These are phyloP conservation scores for Clarireedia hainanense DNA, from an alignment of 2,329 filamentous ascomycete genomes.

Conservation along the genomic window DNA sequence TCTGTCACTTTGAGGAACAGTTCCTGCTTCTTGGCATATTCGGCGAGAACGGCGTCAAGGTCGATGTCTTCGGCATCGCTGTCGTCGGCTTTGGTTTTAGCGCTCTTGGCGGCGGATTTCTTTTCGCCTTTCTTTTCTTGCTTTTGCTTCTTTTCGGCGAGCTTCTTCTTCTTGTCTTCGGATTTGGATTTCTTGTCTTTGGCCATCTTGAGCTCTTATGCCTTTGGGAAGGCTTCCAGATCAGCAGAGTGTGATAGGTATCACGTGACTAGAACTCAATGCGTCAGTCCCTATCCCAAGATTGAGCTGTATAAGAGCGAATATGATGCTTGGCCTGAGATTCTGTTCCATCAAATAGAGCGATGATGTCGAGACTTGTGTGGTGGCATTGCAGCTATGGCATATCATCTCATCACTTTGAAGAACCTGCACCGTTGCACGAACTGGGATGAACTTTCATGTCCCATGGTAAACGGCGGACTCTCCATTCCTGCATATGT, in stretches of 20 bases:
- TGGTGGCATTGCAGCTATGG: no score
- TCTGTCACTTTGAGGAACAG: constrained; percentile 93
- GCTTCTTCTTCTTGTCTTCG: constrained; percentile 44
- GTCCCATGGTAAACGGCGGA: background rate
- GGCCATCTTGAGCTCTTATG: constrained; percentile 32
- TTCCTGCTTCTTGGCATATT: constrained; percentile 89
- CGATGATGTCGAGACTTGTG: no score
- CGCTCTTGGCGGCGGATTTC: constrained; percentile 63
- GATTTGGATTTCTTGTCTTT: constrained; percentile 43
- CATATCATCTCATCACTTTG: background rate
- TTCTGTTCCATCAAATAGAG: background rate
- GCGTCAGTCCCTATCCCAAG: background rate
- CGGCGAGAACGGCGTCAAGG: constrained; percentile 84
- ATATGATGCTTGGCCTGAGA: background rate
- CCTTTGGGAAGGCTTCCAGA: background rate
- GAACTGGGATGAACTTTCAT: background rate
- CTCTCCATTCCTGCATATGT: no score
- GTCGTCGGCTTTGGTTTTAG: constrained; percentile 61
- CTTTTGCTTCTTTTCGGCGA: constrained; percentile 62
- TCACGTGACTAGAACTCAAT: background rate
- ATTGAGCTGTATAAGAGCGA: background rate
- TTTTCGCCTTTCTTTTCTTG: constrained; percentile 87
- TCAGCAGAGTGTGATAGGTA: background rate
- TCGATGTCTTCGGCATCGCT: constrained; percentile 90
- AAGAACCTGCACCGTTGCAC: background rate